Conservation (phyloP, 176 grass and related monocot species). For the Raddia guianensis region DNA sequence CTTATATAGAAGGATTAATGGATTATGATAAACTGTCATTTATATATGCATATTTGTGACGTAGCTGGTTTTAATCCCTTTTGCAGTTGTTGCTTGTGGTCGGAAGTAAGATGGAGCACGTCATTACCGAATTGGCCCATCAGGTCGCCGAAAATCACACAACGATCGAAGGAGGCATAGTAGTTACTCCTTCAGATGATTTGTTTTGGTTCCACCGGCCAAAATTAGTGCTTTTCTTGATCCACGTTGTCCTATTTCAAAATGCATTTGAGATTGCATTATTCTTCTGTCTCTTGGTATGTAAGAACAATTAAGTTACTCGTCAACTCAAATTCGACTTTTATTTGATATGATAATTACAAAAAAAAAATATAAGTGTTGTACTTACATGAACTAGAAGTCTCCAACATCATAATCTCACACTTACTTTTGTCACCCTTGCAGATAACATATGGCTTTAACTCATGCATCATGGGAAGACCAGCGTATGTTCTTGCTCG, state of each 20-base stretch:
- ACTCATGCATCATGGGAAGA: slow-evolving; percentile 70
- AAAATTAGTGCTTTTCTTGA: slow-evolving; percentile 75
- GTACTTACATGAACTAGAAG: background rate
- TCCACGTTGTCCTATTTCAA: slow-evolving; percentile 79
- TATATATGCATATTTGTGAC: background rate
- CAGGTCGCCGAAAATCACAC: slow-evolving; percentile 71
- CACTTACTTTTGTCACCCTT: background rate
- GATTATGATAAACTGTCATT: background rate
- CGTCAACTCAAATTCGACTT: background rate
- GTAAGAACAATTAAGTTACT: slow-evolving; percentile 10
- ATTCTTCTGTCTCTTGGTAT: slow-evolving; percentile 79
- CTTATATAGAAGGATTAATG: background rate
- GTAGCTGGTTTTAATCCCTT: background rate
- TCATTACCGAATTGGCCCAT: slow-evolving; percentile 71
- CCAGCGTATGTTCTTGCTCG: slow-evolving; percentile 42
- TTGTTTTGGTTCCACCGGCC: slow-evolving; percentile 75
- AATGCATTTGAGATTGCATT: slow-evolving; percentile 86
- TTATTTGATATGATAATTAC: background rate
- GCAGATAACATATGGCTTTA: slow-evolving; percentile 52
- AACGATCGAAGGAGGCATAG: slow-evolving; percentile 49
- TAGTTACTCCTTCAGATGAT: slow-evolving; percentile 73
- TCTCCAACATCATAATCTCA: background rate
- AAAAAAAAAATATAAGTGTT: background rate
- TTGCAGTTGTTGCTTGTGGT: slow-evolving; percentile 61
- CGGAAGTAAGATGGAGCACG: slow-evolving; percentile 87